Conservation (phyloP, 2,329 filamentous ascomycete genomes). For the Paramyrothecium roridum region DNA sequence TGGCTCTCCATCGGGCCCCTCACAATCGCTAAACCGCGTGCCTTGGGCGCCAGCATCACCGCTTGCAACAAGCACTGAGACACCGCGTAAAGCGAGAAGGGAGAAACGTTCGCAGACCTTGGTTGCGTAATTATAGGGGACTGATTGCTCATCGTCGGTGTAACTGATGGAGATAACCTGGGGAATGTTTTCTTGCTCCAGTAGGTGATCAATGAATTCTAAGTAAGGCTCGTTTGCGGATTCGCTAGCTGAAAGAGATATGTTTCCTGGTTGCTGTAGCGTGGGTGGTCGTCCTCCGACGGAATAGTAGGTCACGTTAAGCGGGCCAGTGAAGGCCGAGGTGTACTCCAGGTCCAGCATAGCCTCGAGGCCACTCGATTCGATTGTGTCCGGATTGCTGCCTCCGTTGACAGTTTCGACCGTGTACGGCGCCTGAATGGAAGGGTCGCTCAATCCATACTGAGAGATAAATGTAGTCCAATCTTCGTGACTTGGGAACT, state of each 20-base stretch:
- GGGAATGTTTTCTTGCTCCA: slow-evolving; percentile 51
- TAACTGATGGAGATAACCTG: slow-evolving; percentile 63
- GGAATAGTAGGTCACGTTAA: neutral
- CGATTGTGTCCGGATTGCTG: neutral
- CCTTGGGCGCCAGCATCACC: slow-evolving; percentile 40
- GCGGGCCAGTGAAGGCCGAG: neutral
- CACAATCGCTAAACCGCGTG: neutral
- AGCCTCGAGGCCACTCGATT: neutral
- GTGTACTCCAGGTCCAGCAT: neutral
- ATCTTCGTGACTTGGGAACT: neutral
- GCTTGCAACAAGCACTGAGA: slow-evolving; percentile 58
- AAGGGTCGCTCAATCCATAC: neutral
- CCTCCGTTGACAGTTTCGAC: neutral
- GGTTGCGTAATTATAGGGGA: slow-evolving; percentile 55
- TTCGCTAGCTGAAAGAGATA: neutral
- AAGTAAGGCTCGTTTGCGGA: slow-evolving; percentile 61
- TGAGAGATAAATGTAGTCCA: neutral
- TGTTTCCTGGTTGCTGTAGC: neutral
- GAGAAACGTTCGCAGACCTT: slow-evolving; percentile 59
- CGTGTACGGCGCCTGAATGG: neutral
- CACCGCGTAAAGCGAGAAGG: slow-evolving; percentile 60
- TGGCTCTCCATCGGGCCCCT: neutral
- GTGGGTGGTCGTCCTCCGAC: neutral
- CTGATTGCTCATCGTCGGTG: slow-evolving; percentile 62
- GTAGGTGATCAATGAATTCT: slow-evolving; percentile 58